Evolutionary conservation across 345 rosid genomes (phyloP), one percentile per base, ranked within the genome.

Genomic region (Eutrema japonicum): DNA sequence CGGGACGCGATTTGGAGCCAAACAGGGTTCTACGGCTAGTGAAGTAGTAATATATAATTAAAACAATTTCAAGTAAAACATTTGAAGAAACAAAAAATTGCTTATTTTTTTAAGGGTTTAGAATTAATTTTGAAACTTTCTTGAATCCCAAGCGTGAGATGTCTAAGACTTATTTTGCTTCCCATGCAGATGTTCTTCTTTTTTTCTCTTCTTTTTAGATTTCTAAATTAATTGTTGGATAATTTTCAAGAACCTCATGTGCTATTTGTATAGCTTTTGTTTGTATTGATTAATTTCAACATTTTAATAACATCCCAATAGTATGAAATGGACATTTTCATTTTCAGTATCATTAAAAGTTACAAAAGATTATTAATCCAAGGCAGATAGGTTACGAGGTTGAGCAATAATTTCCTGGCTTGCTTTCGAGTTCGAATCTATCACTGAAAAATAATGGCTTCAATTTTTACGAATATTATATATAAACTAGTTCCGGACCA

Each of bases 1-100:
- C 85, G 98, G 2, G 99, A 95, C 52, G 98, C 96, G 0, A 91
- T 95, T 18, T 95, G 99, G 99, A 95, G 94, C 83, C 90, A 83
- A 59, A 89, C 96, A 2, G 96, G 96, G 38, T 86, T 87, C 63
- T 78, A 88, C 71, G 90, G 96, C 10, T 87, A 74, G 12, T 57
- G 26, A 41, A 60, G 65, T 48, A 70, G 62, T 57, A 27, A 42
- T 53, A 33, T 36, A 70, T 18, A 13, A 10, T 13, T 50, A 27
- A 61, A 41, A 32, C 32, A 5, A 30, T 37, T 47, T 59, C 73
- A 50, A 36, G 58, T 42, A 2, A 40, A 54, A 65, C 9, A 38
- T 3, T 40, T 42, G 10, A 18, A 16, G 16, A 48, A 36, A 27
- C 16, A 49, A 29, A 16, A 16, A n/a, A 12, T 36, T 69, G 43